These are phyloP conservation scores for Triangularia verruculosa DNA, from an alignment of 2,329 filamentous ascomycete genomes.

Conservation along the genomic window DNA sequence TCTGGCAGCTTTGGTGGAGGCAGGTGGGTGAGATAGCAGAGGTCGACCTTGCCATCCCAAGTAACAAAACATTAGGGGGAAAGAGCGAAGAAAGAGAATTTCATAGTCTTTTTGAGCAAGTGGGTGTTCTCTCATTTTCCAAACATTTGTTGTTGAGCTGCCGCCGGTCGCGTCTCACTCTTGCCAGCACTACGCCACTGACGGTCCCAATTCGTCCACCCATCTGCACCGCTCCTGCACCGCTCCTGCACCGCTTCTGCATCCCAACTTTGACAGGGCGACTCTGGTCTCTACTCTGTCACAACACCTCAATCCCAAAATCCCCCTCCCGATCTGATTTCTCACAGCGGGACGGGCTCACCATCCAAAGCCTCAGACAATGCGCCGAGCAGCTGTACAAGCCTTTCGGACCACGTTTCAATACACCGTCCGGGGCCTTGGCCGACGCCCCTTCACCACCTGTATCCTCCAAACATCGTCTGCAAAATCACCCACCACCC, in stretches of 20 bases:
- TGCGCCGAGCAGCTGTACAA: conserved; percentile 71
- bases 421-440: conserved; percentile 59
- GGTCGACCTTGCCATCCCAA: background rate
- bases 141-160: background rate
- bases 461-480: conserved; percentile 25
- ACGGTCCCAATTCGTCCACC: background rate
- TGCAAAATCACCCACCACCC: conserved; percentile 15
- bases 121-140: background rate
- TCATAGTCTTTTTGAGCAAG: background rate
- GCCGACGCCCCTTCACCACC: conserved; percentile 40
- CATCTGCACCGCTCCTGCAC: background rate
- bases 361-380: conserved; percentile 38
- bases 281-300: background rate
- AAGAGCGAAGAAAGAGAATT: background rate
- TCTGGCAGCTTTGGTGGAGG: background rate
- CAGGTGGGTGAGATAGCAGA: background rate
- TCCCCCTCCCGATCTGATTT: background rate
- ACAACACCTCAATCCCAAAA: background rate
- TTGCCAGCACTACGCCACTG: background rate
- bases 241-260: background rate
- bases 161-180: background rate
- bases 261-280: background rate
- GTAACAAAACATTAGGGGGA: background rate
- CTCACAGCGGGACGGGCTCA: background rate
- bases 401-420: conserved; percentile 67